These are phyloP conservation scores for Eucalyptus fibrosa DNA, from an alignment of 345 rosid species.

Conservation along the genomic window DNA sequence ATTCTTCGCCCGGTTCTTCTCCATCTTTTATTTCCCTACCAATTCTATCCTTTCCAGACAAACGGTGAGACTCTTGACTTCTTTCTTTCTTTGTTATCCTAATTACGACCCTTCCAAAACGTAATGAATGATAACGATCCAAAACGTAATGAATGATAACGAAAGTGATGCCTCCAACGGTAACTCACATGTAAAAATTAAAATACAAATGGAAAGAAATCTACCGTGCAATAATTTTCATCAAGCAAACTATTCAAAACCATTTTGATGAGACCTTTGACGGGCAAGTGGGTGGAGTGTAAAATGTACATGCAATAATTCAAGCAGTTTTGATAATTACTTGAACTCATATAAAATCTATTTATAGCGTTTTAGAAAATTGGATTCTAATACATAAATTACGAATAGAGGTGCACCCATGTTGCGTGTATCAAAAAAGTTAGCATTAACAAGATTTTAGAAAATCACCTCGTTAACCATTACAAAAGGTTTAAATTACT, in stretches of 20 bases:
- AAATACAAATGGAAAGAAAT: too few relatives aligned
- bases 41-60: background rate
- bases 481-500: background rate
- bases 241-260: background rate
- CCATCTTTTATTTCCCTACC: background rate
- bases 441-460: background rate
- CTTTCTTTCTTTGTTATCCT: background rate
- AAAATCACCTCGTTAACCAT: background rate
- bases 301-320: background rate
- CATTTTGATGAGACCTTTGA: background rate
- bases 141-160: too few relatives aligned
- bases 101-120: background rate
- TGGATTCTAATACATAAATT: background rate
- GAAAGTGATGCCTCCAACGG: too few relatives aligned
- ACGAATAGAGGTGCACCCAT: background rate
- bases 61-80: background rate
- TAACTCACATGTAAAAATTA: background rate
- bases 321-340: background rate
- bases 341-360: background rate
- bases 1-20: background rate
- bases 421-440: background rate
- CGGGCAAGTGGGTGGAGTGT: background rate
- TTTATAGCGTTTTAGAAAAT: background rate
- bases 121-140: too few relatives aligned
- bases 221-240: background rate